These are phyloP conservation scores for Acer saccharum DNA, from an alignment of 345 rosid species.

Conservation along the genomic window DNA sequence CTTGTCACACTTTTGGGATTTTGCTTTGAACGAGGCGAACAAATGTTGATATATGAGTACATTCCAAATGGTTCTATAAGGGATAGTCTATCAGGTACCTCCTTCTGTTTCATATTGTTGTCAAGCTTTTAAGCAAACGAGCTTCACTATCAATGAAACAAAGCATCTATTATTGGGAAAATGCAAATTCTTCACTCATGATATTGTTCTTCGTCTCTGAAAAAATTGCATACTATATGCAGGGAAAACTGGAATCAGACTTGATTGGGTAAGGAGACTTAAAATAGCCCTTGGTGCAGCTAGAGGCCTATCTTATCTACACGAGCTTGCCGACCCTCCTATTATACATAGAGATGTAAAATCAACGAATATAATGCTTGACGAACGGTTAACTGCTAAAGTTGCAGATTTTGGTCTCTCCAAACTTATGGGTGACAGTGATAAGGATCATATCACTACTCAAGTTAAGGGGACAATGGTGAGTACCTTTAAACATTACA, in stretches of 20 bases:
- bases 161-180: background rate
- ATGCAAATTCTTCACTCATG: background rate
- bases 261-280: constrained; percentile 85
- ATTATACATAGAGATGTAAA: constrained; percentile 94
- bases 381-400: constrained; percentile 76
- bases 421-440: constrained; percentile 60
- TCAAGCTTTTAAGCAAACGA: background rate
- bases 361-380: constrained; percentile 77
- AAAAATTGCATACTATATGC: constrained; percentile 13
- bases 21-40: constrained; percentile 72
- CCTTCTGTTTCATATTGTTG: background rate
- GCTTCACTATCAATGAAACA: background rate
- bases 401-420: constrained; percentile 97
- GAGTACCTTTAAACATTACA: constrained; percentile 22
- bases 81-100: constrained; percentile 71
- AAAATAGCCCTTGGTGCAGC: constrained; percentile 80
- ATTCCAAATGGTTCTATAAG: constrained; percentile 64
- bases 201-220: background rate
- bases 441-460: constrained; percentile 75
- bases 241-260: constrained; percentile 78
- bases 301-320: constrained; percentile 83
- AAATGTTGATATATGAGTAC: constrained; percentile 75
- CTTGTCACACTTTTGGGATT: constrained; percentile 74
- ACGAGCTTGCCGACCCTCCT: constrained; percentile 94
- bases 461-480: constrained; percentile 99